phyloP scores from a whole-genome alignment of 2,329 filamentous ascomycete species.

The Akanthomyces muscarius region DNA sequence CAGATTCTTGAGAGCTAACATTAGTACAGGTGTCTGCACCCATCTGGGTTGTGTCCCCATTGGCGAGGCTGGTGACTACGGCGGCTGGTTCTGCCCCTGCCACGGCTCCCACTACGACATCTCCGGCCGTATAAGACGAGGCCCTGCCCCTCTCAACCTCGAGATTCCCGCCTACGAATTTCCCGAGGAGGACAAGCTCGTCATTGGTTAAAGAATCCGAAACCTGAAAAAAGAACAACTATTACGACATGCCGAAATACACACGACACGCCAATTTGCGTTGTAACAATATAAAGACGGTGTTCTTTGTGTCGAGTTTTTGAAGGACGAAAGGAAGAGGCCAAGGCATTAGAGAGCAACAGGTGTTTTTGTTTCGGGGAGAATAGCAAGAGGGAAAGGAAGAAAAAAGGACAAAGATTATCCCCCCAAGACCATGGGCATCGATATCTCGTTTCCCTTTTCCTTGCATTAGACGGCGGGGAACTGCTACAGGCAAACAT shows the following conservation, averaged over 20 bases:
- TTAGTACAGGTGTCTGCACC: slow-evolving; percentile 80
- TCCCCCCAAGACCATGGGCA: background rate
- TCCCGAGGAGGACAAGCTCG: slow-evolving; percentile 78
- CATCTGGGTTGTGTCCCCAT: slow-evolving; percentile 99
- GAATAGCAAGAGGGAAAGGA: background rate
- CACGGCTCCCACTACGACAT: slow-evolving; percentile 99
- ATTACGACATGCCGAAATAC: background rate
- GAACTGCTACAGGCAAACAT: slow-evolving; percentile 16
- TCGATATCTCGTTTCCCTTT: background rate
- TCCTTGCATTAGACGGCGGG: slow-evolving; percentile 17
- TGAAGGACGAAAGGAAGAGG: background rate
- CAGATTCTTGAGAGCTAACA: slow-evolving; percentile 22
- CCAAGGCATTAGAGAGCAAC: slow-evolving; percentile 13
- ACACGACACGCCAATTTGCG: slow-evolving; percentile 10
- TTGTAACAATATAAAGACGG: slow-evolving; percentile 17
- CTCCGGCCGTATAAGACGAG: slow-evolving; percentile 95
- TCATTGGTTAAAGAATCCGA: slow-evolving; percentile 74
- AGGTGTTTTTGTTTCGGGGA: slow-evolving; percentile 4
- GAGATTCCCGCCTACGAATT: slow-evolving; percentile 93
- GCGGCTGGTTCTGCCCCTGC: slow-evolving; percentile 99
- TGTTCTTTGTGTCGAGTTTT: slow-evolving; percentile 11
- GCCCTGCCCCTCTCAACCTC: slow-evolving; percentile 94
- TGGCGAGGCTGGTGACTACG: slow-evolving; percentile 95
- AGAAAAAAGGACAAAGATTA: background rate
- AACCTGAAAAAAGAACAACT: background rate